Base-by-base conservation (phyloP, 2,329 filamentous ascomycete species). In the Cladosporium sp. region DNA sequence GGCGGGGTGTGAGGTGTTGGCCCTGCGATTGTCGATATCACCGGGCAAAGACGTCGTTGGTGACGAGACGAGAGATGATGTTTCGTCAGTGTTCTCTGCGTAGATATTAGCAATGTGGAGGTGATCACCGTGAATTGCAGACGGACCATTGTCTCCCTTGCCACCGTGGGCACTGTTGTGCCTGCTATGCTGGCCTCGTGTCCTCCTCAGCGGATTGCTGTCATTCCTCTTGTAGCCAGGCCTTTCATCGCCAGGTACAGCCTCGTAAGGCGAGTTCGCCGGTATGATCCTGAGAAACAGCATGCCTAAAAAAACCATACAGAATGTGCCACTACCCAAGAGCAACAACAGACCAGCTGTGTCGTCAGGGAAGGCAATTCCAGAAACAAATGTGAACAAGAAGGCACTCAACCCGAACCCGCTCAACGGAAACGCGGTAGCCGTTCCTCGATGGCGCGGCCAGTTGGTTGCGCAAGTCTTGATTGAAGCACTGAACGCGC, bases 371-470 rank as follows among this genome's bases (percentile, higher is more conserved):
- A 96, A 92, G 39, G 90, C 77, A 47, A 95, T 70, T 17, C 85
- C 84, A 20, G 91, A 90, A 34, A 95, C 75, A 2, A 87, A 80
- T 0, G 94, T 93, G 76, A 97, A 99, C 78, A 97, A 96, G 75
- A 99, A 94, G 56, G 94, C 94, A 71, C 92, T 97, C 58, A 99
- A 77, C 3, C 94, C 94, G 70, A 97, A 97, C 3, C 90, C 92
- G 57, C 94, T 90, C 57, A 97, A 75, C 5, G 94, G 93, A 66
- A 97, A 94, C 1, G 92, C 92, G 5, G 94, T 97, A 5, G 94
- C 94, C 3, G 93, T 96, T 56, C 94, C 94, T 62, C 94, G 85
- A 71, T 96, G 88, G 58, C 87, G 83, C 12, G 93, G 93, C 85
- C 92, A 97, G 74, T 97, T 97, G 63, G 94, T 81, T 9, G 92